phyloP scores from a whole-genome alignment of 2,329 filamentous ascomycete species.

The Aspergillus arachidicola region DNA sequence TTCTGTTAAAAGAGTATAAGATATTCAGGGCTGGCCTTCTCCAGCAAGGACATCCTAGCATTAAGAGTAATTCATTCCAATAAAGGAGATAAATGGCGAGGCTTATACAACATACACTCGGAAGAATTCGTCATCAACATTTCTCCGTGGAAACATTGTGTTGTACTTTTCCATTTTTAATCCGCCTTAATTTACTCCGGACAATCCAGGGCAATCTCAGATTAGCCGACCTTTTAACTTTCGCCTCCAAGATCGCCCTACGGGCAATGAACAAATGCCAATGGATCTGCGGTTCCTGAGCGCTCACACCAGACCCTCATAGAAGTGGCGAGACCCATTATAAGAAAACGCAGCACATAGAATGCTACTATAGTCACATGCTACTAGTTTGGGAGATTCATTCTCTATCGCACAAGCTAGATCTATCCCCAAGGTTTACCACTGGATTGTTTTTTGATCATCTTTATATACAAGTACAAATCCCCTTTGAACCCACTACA shows the following conservation, averaged over 20 bases:
- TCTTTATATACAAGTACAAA: background rate
- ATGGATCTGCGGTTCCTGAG: background rate
- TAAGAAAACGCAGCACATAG: background rate
- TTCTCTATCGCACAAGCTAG: background rate
- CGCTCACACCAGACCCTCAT: background rate
- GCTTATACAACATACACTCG: background rate
- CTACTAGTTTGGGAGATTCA: background rate
- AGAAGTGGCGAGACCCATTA: background rate
- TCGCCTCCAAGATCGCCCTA: background rate
- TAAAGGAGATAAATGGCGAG: background rate
- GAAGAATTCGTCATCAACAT: background rate
- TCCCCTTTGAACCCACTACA: background rate
- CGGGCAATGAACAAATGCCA: background rate
- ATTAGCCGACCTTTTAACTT: background rate
- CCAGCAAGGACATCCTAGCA: background rate
- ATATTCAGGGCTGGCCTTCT: background rate
- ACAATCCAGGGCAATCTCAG: background rate
- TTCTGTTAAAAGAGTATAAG: background rate
- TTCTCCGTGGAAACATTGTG: background rate
- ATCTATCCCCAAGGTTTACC: background rate
- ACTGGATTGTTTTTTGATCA: background rate
- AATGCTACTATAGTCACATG: background rate
- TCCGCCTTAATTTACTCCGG: background rate
- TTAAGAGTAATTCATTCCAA: background rate
- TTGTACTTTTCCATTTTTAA: background rate